Evolutionary conservation across 306 rosid genomes (phyloP).

Genomic region (Pterocarpus macrocarpus): DNA sequence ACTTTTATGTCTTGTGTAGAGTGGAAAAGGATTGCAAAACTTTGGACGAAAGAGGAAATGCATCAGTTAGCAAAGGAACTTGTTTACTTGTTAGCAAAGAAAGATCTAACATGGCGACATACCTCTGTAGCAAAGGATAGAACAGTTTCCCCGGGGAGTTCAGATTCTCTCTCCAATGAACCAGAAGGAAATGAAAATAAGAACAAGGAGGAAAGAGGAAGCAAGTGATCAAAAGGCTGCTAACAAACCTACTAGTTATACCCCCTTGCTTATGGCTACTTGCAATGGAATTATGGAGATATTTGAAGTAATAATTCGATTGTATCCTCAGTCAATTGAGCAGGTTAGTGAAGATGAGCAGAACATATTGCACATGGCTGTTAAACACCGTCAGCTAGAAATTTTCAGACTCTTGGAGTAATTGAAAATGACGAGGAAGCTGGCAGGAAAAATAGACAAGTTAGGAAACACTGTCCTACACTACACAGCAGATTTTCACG

Average conservation of each 20-base stretch:
- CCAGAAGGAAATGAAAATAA: background rate
- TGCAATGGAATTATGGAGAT: constrained; percentile 55
- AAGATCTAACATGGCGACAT: constrained; percentile 44
- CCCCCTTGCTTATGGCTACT: constrained; percentile 62
- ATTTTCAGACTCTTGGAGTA: constrained; percentile 41
- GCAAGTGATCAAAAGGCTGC: background rate
- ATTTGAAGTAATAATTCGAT: constrained; percentile 44
- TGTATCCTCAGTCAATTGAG: constrained; percentile 53
- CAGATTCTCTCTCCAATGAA: background rate
- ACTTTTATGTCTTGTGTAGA: constrained; percentile 33
- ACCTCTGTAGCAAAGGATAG: constrained; percentile 21
- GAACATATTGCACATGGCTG: constrained; percentile 42
- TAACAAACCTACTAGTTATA: constrained; percentile 6
- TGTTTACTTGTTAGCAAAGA: constrained; percentile 42
- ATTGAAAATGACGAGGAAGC: constrained; percentile 39
- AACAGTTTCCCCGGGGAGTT: constrained; percentile 41
- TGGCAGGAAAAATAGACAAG: constrained; percentile 48
- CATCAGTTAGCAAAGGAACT: constrained; percentile 45
- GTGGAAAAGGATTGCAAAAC: constrained; percentile 50
- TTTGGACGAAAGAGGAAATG: constrained; percentile 52
- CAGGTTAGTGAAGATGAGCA: constrained; percentile 36
- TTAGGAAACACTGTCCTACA: constrained; percentile 52
- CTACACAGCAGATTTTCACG: constrained; percentile 45
- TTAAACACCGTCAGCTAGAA: constrained; percentile 44
- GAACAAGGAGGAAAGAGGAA: background rate